Conservation (phyloP, 202 grass and related monocot genomes). For the Setaria viridis region DNA sequence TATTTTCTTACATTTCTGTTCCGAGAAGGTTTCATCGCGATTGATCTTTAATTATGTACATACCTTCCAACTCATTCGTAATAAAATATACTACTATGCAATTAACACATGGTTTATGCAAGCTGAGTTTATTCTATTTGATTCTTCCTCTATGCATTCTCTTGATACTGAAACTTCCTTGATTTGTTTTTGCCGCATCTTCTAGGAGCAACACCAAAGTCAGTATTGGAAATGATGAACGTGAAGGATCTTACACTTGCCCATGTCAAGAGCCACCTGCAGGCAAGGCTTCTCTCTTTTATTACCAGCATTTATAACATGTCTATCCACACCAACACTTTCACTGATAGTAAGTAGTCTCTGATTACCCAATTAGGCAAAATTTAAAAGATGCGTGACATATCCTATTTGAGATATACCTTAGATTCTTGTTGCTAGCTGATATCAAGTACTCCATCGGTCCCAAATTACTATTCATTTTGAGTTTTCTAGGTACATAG, state of each 20-base stretch:
- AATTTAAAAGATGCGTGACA: conserved; percentile 10
- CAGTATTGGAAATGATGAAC: conserved; percentile 97
- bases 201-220: conserved; percentile 94
- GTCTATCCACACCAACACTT: conserved; percentile 7
- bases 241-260: conserved; percentile 96
- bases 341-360: background rate
- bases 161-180: conserved; percentile 35
- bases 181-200: conserved; percentile 28
- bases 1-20: background rate
- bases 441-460: conserved; percentile 3
- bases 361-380: background rate
- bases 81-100: background rate
- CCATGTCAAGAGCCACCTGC: conserved; percentile 97
- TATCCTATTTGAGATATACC: conserved; percentile 10
- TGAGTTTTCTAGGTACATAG: too few species aligned
- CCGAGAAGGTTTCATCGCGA: background rate
- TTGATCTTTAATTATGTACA: background rate
- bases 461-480: too few species aligned
- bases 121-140: background rate
- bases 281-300: conserved; percentile 53
- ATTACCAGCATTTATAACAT: conserved; percentile 12
- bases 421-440: conserved; percentile 28
- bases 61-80: background rate
- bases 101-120: conserved; percentile 11
- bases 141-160: conserved; percentile 32